Conservation (phyloP, 257 asterid genomes). For the Ophiorrhiza pumila region DNA sequence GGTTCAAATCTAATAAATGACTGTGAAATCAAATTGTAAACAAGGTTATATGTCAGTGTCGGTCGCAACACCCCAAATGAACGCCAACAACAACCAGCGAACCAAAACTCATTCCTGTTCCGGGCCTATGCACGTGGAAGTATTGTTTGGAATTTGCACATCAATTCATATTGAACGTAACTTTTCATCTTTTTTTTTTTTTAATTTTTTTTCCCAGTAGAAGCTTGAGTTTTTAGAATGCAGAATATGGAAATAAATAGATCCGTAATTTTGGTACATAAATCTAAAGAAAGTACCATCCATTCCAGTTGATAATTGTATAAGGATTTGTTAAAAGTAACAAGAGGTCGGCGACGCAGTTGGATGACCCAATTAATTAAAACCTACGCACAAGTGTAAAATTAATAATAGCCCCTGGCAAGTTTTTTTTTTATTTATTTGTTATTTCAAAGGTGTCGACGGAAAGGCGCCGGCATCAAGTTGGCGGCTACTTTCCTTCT, state of each 20-base stretch:
- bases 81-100: not conserved
- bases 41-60: not conserved
- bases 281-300: not conserved
- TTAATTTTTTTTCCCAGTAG: too few species aligned
- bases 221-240: not conserved
- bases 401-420: too few species aligned
- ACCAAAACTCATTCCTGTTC: not conserved
- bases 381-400: too few species aligned
- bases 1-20: not conserved
- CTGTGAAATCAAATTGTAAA: not conserved
- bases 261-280: not conserved
- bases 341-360: too few species aligned
- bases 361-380: too few species aligned
- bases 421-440: too few species aligned
- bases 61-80: not conserved
- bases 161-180: not conserved
- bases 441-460: not conserved
- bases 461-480: constrained; percentile 4
- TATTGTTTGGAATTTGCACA: too few species aligned
- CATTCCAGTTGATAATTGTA: too few species aligned
- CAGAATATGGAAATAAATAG: not conserved
- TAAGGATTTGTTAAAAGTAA: too few species aligned
- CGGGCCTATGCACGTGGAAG: not conserved
- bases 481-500: constrained; percentile 12
- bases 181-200: not conserved